A percentile compares a stretch with the other conserved stretches of the same genome.
phyloP scores from a whole-genome alignment of 345 rosid genomes.

The Salix purpurea region DNA sequence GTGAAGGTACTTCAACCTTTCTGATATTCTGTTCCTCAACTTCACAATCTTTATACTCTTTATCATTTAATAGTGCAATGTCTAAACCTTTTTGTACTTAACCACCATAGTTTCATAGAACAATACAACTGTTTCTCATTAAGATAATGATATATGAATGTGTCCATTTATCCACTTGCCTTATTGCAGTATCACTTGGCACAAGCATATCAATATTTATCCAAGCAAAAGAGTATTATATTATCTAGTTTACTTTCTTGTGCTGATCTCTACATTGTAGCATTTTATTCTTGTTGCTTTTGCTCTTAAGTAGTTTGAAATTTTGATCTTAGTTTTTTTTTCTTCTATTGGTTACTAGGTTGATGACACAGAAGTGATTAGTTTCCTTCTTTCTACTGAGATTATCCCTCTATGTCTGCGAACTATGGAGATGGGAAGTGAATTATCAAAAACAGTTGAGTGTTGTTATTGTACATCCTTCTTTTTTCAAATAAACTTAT shows the following conservation, averaged over 20 bases:
- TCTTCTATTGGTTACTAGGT: constrained; percentile 41
- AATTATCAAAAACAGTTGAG: constrained; percentile 92
- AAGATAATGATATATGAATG: neutral
- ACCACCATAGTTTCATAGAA: neutral
- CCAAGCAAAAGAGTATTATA: neutral
- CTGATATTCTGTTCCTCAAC: neutral
- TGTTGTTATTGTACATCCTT: constrained; percentile 12
- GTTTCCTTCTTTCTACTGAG: constrained; percentile 95
- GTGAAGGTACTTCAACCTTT: constrained; percentile 65
- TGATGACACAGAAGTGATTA: constrained; percentile 93
- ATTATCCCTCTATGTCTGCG: constrained; percentile 90
- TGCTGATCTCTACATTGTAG: neutral
- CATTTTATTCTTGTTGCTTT: neutral
- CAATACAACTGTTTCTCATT: neutral
- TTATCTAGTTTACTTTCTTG: neutral
- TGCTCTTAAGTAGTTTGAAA: neutral
- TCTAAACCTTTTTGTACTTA: too few species aligned
- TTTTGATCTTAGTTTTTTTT: neutral
- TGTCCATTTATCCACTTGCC: neutral
- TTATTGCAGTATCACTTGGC: neutral
- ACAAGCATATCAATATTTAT: neutral
- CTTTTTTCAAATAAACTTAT: neutral
- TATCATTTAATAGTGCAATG: neutral
- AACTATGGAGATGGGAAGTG: constrained; percentile 99
- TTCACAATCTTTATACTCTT: neutral